Percentiles rank a stretch among this genome's conserved stretches.
phyloP scores from a whole-genome alignment of 176 grass and related monocot species.

The Metroxylon sagu region DNA sequence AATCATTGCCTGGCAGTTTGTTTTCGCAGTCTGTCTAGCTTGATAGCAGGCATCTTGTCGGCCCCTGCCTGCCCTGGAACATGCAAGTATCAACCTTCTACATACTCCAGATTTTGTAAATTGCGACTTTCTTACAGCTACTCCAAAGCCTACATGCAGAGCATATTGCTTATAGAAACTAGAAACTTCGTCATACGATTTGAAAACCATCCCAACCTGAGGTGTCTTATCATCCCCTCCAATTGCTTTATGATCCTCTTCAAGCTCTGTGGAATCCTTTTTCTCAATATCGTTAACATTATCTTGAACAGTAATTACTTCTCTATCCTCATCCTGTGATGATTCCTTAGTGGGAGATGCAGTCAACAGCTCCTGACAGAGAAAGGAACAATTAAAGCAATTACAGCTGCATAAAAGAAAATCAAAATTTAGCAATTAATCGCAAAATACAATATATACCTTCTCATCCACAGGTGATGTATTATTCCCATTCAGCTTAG shows the following conservation, averaged over 20 bases:
- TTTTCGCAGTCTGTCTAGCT: constrained; percentile 68
- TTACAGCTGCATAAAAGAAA: not conserved
- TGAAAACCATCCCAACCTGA: constrained; percentile 55
- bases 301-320: constrained; percentile 41
- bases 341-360: not conserved
- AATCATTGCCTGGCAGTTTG: constrained; percentile 76
- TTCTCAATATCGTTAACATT: constrained; percentile 26
- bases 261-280: constrained; percentile 7
- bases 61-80: constrained; percentile 71
- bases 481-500: not conserved
- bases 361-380: not conserved
- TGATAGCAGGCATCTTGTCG: constrained; percentile 70
- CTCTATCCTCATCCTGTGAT: constrained; percentile 24
- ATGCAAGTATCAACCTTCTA: constrained; percentile 69
- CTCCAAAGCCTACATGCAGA: constrained; percentile 49
- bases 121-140: constrained; percentile 50
- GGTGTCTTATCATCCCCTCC: constrained; percentile 43
- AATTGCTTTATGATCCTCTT: not conserved
- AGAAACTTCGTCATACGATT: constrained; percentile 63
- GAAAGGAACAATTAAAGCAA: not conserved
- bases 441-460: not conserved
- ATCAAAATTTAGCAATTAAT: not conserved
- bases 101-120: constrained; percentile 78
- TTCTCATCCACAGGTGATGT: not conserved
- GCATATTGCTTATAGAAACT: constrained; percentile 88